Evolutionary conservation across 2,329 filamentous ascomycete species (phyloP).

Genomic region (Mycosphaerelloides madeirae): DNA sequence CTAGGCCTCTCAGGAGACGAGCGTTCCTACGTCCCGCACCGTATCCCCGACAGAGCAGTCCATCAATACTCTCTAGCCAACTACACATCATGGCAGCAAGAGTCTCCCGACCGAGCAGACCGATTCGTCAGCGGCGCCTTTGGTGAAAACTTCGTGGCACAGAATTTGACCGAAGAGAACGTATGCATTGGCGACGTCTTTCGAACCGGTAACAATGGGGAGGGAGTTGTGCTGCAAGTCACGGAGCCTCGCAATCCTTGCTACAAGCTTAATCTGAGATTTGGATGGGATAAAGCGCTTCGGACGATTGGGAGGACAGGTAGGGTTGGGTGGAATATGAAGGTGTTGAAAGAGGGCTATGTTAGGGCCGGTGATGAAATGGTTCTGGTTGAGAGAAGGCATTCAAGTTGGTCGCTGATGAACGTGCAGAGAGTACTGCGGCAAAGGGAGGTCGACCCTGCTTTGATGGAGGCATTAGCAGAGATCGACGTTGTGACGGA

Average conservation of each 20-base stretch:
- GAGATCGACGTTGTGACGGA: conserved; percentile 24
- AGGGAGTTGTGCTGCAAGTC: conserved; percentile 49
- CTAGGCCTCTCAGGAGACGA: conserved; percentile 55
- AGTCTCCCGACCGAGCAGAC: conserved; percentile 46
- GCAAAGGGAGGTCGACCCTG: conserved; percentile 54
- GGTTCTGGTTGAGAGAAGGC: conserved; percentile 49
- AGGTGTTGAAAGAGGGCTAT: conserved; percentile 35
- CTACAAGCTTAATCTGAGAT: conserved; percentile 62
- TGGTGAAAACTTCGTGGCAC: conserved; percentile 57
- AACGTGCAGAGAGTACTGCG: conserved; percentile 46
- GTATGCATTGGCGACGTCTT: conserved; percentile 59
- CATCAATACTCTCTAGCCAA: conserved; percentile 55
- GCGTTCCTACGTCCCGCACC: conserved; percentile 57
- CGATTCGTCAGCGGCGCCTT: conserved; percentile 54
- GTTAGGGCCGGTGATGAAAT: conserved; percentile 56
- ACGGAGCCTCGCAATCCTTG: conserved; percentile 58
- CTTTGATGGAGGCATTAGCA: conserved; percentile 41
- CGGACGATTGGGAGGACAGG: conserved; percentile 12
- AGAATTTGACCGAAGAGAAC: conserved; percentile 57
- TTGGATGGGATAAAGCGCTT: conserved; percentile 29
- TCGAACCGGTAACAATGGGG: conserved; percentile 37
- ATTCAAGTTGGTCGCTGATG: conserved; percentile 60
- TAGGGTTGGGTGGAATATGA: conserved; percentile 14
- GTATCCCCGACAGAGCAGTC: conserved; percentile 57
- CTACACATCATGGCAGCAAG: conserved; percentile 50